These are phyloP conservation scores for Amanita fuliginea DNA, from an alignment of 768 basidiomycete species.

Conservation along the genomic window DNA sequence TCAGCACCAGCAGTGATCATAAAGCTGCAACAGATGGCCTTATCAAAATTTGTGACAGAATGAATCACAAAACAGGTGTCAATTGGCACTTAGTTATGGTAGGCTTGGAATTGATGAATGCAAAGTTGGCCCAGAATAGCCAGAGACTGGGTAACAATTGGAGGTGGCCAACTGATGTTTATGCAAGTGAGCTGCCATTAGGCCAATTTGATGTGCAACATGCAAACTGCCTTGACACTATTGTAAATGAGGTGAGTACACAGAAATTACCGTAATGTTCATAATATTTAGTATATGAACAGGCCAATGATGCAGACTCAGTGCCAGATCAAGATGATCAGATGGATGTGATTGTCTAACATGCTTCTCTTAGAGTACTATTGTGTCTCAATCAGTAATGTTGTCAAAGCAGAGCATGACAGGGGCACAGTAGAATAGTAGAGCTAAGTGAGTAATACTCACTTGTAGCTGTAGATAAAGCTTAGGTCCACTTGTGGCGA, in stretches of 20 bases:
- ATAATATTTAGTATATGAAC: background rate
- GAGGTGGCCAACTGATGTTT: too few species aligned
- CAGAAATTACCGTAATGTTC: background rate
- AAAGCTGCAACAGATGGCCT: constrained; percentile 2
- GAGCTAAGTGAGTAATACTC: too few species aligned
- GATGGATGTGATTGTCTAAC: background rate
- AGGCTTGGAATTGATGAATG: constrained; percentile 1
- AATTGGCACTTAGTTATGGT: constrained; percentile 6
- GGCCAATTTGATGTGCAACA: too few species aligned
- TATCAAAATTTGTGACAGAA: background rate
- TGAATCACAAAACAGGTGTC: constrained; percentile 4
- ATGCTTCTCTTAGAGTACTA: too few species aligned
- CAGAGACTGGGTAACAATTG: constrained; percentile 2
- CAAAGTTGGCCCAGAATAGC: constrained; percentile 1
- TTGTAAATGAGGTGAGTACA: background rate
- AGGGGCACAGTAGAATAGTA: too few species aligned
- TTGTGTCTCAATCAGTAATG: too few species aligned
- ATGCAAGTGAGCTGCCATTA: too few species aligned
- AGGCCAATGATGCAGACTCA: background rate
- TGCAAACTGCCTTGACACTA: background rate
- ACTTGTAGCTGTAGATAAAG: too few species aligned
- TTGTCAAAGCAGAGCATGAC: too few species aligned
- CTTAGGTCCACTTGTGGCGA: too few species aligned
- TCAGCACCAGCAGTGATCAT: background rate
- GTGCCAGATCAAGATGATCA: background rate